phyloP scores from a whole-genome alignment of 2,329 filamentous ascomycete species.

The Colletotrichum salicis region DNA sequence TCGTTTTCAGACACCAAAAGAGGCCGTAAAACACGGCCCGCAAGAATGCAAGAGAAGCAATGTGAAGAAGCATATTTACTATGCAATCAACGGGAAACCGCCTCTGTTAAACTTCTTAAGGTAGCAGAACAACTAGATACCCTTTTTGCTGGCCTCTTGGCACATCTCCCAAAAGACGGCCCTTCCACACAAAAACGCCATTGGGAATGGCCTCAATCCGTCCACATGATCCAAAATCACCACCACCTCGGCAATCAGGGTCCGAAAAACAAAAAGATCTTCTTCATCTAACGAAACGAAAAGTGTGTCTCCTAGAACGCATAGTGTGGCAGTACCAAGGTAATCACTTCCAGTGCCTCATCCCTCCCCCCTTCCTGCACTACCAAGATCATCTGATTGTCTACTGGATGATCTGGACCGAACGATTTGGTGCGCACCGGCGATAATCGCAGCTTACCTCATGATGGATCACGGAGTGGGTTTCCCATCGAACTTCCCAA shows the following conservation, averaged over 20 bases:
- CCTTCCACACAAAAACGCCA: background rate
- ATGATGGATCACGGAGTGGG: background rate
- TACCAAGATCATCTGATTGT: too few relatives aligned
- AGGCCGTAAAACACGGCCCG: background rate
- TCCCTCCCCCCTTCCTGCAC: too few relatives aligned
- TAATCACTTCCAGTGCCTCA: too few relatives aligned
- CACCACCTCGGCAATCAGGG: background rate
- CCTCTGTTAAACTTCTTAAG: background rate
- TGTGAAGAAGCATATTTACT: background rate
- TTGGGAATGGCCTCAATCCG: slow-evolving; percentile 32
- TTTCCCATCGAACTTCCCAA: background rate
- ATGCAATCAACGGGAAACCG: background rate
- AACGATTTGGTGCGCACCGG: too few relatives aligned
- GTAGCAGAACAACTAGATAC: background rate
- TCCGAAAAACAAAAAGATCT: too few relatives aligned
- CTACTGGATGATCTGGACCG: background rate
- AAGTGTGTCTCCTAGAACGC: too few relatives aligned
- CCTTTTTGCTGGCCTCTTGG: background rate
- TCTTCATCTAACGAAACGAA: too few relatives aligned
- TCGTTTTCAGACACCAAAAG: background rate
- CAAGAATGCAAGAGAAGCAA: background rate
- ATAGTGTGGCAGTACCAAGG: too few relatives aligned
- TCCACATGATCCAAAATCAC: background rate
- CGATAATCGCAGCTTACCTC: background rate
- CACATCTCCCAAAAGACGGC: background rate